Conservation (phyloP, 2,329 filamentous ascomycete genomes). For the Alternaria triticimaculans region DNA sequence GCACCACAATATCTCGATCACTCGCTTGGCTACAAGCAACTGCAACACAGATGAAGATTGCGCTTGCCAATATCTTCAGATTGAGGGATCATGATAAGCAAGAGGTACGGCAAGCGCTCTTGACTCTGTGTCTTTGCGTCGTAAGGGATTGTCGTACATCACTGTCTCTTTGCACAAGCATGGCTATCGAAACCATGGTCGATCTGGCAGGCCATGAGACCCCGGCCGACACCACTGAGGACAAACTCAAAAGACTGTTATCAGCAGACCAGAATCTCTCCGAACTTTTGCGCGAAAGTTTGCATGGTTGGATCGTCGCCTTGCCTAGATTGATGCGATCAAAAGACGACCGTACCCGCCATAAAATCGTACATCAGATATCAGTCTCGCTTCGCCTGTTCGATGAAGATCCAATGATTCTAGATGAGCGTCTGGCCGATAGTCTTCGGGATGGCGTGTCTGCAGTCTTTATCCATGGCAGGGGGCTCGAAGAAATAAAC, state of each 20-base stretch:
- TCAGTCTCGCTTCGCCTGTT: constrained; percentile 73
- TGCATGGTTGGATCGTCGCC: constrained; percentile 82
- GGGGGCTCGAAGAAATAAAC: constrained; percentile 27
- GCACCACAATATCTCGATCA: constrained; percentile 50
- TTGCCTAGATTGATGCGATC: constrained; percentile 84
- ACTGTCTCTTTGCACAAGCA: constrained; percentile 69
- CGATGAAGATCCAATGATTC: constrained; percentile 65
- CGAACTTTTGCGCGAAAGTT: constrained; percentile 70
- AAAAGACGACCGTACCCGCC: constrained; percentile 79
- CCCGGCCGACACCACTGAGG: constrained; percentile 53
- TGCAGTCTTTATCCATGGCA: constrained; percentile 53
- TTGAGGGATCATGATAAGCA: constrained; percentile 72
- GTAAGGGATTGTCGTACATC: constrained; percentile 80
- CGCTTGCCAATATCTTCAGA: constrained; percentile 77
- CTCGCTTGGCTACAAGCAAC: constrained; percentile 81
- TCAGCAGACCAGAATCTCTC: constrained; percentile 67
- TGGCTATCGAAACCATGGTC: constrained; percentile 83
- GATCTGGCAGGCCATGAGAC: constrained; percentile 61
- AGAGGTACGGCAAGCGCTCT: constrained; percentile 72
- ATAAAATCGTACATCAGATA: constrained; percentile 76
- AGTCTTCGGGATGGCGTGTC: constrained; percentile 77
- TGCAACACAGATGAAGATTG: constrained; percentile 79
- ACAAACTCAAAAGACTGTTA: constrained; percentile 65
- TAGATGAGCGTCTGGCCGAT: constrained; percentile 71
- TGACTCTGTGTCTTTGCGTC: constrained; percentile 74